Evolutionary conservation across 2,329 filamentous ascomycete species (phyloP).

Genomic region (Plenodomus biglobosus): DNA sequence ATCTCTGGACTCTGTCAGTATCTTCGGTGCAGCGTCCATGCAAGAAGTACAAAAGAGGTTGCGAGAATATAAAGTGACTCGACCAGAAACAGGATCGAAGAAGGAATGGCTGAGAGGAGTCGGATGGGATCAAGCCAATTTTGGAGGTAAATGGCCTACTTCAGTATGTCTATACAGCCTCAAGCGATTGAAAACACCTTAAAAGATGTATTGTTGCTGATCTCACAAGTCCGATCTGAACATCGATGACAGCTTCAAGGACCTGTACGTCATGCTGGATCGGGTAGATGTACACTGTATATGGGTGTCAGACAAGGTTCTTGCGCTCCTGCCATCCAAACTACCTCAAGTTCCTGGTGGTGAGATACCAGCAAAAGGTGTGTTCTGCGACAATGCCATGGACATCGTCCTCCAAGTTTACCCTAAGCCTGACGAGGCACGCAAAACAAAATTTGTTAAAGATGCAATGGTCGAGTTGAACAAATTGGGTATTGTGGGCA

Average conservation of each 20-base stretch:
- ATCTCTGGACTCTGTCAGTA: constrained; percentile 65
- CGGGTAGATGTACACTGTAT: constrained; percentile 70
- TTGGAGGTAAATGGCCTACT: constrained; percentile 64
- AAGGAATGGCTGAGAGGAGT: constrained; percentile 66
- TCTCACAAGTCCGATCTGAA: constrained; percentile 58
- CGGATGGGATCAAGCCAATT: constrained; percentile 70
- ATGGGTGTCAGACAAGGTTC: constrained; percentile 67
- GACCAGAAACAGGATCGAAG: constrained; percentile 56
- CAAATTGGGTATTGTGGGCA: constrained; percentile 65
- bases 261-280: constrained; percentile 68
- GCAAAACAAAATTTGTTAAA: constrained; percentile 58
- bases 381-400: constrained; percentile 76
- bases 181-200: not conserved
- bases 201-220: constrained; percentile 1
- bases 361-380: constrained; percentile 66
- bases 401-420: constrained; percentile 60
- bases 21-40: constrained; percentile 62
- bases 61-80: constrained; percentile 52
- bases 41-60: constrained; percentile 58
- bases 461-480: constrained; percentile 65
- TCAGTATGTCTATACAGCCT: constrained; percentile 52
- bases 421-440: constrained; percentile 58
- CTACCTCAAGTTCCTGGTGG: constrained; percentile 60
- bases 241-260: constrained; percentile 54
- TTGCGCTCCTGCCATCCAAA: constrained; percentile 59